Percentiles rank a stretch among this genome's conserved stretches.
Evolutionary conservation across 768 basidiomycete genomes (phyloP).

Genomic region (Sarcodon aspratus): DNA sequence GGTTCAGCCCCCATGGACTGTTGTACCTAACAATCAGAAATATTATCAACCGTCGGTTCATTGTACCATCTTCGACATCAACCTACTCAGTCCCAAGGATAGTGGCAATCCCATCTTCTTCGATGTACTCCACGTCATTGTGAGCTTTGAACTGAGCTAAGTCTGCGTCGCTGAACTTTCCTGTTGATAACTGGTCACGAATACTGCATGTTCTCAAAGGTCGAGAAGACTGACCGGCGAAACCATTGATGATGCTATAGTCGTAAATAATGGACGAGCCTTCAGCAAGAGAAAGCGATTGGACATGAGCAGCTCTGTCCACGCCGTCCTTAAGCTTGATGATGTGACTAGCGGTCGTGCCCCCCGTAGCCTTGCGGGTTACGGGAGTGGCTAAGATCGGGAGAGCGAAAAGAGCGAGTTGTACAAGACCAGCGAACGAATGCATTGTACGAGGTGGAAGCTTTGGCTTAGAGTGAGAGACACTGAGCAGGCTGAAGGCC

Average conservation of each 20-base stretch:
- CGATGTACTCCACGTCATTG: constrained; percentile 11
- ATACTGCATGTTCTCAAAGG: neutral
- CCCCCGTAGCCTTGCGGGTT: neutral
- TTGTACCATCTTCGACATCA: neutral
- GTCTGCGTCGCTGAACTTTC: constrained; percentile 5
- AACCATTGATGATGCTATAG: constrained; percentile 10
- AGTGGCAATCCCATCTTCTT: constrained; percentile 9
- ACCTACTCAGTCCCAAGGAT: constrained; percentile 6
- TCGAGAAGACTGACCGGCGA: constrained; percentile 6
- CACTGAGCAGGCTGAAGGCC: too few relatives aligned
- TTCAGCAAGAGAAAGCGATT: neutral
- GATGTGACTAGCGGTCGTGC: neutral
- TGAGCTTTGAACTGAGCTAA: constrained; percentile 9
- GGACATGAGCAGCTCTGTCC: too few relatives aligned
- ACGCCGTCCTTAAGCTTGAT: neutral
- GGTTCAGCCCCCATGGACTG: constrained; percentile 12
- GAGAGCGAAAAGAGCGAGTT: neutral
- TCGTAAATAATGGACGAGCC: neutral
- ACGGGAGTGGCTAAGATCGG: neutral
- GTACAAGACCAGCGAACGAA: too few relatives aligned
- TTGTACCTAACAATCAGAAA: constrained; percentile 4
- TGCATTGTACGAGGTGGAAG: too few relatives aligned
- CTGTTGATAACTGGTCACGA: neutral
- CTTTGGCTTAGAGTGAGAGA: too few relatives aligned
- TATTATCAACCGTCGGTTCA: neutral